Percentiles rank a stretch among this genome's conserved stretches.
Evolutionary conservation across 345 rosid genomes (phyloP).

Genomic region (Limnanthes douglasii): DNA sequence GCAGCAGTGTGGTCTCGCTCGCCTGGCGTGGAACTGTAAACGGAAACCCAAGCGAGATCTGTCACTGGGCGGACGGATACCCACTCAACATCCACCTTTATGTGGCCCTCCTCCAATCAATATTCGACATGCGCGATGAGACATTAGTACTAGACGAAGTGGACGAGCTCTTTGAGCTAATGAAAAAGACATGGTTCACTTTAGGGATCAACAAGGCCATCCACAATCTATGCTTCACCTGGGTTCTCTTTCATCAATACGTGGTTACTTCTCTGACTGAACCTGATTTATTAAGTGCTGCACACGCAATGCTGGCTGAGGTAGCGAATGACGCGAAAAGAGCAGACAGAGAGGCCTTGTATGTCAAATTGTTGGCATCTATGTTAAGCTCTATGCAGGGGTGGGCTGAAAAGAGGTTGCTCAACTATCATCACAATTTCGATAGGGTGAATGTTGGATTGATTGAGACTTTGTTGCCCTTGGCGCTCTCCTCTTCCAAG

Average conservation of each 20-base stretch:
- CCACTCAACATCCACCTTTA: slow-evolving; percentile 68
- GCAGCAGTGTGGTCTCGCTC: slow-evolving; percentile 49
- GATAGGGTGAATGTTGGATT: slow-evolving; percentile 32
- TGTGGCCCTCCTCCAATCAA: slow-evolving; percentile 43
- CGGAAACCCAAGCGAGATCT: slow-evolving; percentile 30
- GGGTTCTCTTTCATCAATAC: slow-evolving; percentile 74
- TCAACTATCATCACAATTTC: slow-evolving; percentile 54
- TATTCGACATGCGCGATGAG: slow-evolving; percentile 64
- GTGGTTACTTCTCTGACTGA: slow-evolving; percentile 44
- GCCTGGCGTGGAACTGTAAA: slow-evolving; percentile 33
- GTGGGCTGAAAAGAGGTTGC: slow-evolving; percentile 71
- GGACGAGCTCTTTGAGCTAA: slow-evolving; percentile 71
- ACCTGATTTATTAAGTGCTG: slow-evolving; percentile 59
- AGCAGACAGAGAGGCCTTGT: slow-evolving; percentile 40
- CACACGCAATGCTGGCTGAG: slow-evolving; percentile 63
- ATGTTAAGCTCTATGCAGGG: slow-evolving; percentile 49
- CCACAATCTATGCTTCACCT: slow-evolving; percentile 65
- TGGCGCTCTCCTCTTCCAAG: slow-evolving; percentile 47
- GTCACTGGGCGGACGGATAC: slow-evolving; percentile 91
- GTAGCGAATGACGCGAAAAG: slow-evolving; percentile 61
- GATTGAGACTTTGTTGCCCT: slow-evolving; percentile 49
- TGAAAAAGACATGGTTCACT: slow-evolving; percentile 85
- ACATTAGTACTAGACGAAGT: slow-evolving; percentile 75
- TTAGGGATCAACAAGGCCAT: slow-evolving; percentile 43
- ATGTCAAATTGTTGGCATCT: slow-evolving; percentile 36